Conservation (phyloP, 1,284 basidiomycete genomes). For the Xanthoconium separans region DNA sequence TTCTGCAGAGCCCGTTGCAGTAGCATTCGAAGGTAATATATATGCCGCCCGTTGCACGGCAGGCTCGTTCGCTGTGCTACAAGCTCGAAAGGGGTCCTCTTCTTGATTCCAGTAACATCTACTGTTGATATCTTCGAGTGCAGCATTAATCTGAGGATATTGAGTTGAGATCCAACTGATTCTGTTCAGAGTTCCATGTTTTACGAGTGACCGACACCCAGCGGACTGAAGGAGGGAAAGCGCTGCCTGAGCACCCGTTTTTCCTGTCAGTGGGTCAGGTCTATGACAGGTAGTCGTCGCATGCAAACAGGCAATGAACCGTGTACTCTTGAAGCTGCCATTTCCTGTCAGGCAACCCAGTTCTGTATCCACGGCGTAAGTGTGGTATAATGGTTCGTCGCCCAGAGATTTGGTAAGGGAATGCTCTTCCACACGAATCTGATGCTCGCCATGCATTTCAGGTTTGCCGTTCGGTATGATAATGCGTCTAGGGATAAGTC, state of each 20-base stretch:
- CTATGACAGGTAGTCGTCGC: conserved; percentile 38
- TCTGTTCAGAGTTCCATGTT: conserved; percentile 10
- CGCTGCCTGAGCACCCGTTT: conserved; percentile 45
- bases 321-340: conserved; percentile 30
- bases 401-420: accelerated
- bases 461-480: conserved; percentile 38
- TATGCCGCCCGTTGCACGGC: not conserved
- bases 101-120: not conserved
- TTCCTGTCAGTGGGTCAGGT: conserved; percentile 42
- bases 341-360: conserved; percentile 39
- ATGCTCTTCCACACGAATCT: not conserved
- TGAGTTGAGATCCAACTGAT: too few relatives aligned
- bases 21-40: not conserved
- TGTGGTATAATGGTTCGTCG: not conserved
- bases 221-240: conserved; percentile 38
- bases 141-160: not conserved
- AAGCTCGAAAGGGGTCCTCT: too few relatives aligned
- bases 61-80: not conserved
- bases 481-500: conserved; percentile 25
- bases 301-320: conserved; percentile 42
- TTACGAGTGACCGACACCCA: conserved; percentile 38
- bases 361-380: conserved; percentile 36
- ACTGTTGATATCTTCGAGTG: accelerated
- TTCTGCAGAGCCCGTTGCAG: not conserved
- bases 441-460: too few relatives aligned